Percentiles rank a stretch among this genome's conserved stretches.
phyloP scores from a whole-genome alignment of 495 filamentous ascomycete genomes.

The Astrothelium macrocarpum region DNA sequence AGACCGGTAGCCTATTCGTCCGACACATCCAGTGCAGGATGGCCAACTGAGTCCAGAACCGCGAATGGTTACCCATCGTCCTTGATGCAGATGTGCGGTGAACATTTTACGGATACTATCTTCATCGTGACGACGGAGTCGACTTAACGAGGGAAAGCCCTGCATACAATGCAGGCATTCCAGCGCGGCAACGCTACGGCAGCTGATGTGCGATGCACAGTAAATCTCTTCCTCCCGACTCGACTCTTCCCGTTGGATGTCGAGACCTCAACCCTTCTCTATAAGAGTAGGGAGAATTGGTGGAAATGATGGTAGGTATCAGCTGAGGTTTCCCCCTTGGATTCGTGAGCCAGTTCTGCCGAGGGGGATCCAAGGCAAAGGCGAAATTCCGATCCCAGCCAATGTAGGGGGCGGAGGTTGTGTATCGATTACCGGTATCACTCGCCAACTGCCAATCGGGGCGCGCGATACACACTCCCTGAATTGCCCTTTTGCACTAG shows the following conservation, averaged over 20 bases:
- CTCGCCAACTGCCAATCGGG: neutral
- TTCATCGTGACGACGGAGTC: neutral
- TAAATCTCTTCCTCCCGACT: neutral
- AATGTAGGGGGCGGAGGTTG: neutral
- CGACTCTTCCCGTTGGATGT: neutral
- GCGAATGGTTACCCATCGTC: neutral
- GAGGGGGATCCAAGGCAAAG: neutral
- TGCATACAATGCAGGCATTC: neutral
- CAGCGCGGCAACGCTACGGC: neutral
- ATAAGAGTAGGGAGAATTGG: neutral
- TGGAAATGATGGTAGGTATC: neutral
- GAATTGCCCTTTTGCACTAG: conserved; percentile 4
- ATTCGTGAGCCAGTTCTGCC: neutral
- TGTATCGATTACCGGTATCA: neutral
- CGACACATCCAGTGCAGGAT: neutral
- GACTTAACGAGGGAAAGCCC: neutral
- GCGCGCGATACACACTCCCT: conserved; percentile 2
- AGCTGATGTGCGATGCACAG: neutral
- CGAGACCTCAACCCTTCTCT: neutral
- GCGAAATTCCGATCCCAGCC: neutral
- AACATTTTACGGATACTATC: neutral
- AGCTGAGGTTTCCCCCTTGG: neutral
- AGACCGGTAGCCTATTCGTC: neutral
- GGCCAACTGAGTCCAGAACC: neutral
- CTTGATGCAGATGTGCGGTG: conserved; percentile 1